These are phyloP conservation scores for Cryptococcus sp. DNA, from an alignment of 1,284 basidiomycete species.

Conservation along the genomic window DNA sequence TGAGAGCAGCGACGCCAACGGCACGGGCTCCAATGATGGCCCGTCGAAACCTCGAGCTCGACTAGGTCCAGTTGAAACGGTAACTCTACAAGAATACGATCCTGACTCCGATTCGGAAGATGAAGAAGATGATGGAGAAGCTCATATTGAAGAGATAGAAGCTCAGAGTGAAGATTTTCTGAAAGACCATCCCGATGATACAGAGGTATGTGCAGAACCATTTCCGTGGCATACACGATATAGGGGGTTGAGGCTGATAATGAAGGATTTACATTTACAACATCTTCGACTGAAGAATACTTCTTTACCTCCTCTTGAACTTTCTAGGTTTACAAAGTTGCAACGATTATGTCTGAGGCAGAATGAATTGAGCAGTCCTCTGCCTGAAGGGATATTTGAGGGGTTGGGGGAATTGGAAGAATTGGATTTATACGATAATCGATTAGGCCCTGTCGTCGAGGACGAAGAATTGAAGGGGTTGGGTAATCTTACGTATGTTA, in stretches of 20 bases:
- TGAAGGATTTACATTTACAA: conserved; percentile 81
- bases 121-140: conserved; percentile 22
- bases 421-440: conserved; percentile 93
- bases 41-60: conserved; percentile 30
- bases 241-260: neutral
- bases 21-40: too few relatives aligned
- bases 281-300: conserved; percentile 67
- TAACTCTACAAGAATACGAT: conserved; percentile 25
- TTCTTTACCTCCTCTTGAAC: conserved; percentile 55
- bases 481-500: conserved; percentile 63
- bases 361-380: conserved; percentile 66
- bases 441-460: conserved; percentile 63
- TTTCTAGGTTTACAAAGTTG: conserved; percentile 67
- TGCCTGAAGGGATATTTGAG: conserved; percentile 65
- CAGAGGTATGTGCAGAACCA: conserved; percentile 55
- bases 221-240: conserved; percentile 3
- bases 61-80: conserved; percentile 34
- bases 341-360: conserved; percentile 82
- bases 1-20: too few relatives aligned
- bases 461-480: conserved; percentile 60
- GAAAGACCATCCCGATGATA: conserved; percentile 56
- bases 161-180: conserved; percentile 45
- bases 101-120: conserved; percentile 15
- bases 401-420: conserved; percentile 73
- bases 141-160: conserved; percentile 9